Percentiles rank a stretch among this genome's conserved stretches.
Conservation (phyloP, 2,329 filamentous ascomycete species). For the Didymosphaeria variabile region DNA sequence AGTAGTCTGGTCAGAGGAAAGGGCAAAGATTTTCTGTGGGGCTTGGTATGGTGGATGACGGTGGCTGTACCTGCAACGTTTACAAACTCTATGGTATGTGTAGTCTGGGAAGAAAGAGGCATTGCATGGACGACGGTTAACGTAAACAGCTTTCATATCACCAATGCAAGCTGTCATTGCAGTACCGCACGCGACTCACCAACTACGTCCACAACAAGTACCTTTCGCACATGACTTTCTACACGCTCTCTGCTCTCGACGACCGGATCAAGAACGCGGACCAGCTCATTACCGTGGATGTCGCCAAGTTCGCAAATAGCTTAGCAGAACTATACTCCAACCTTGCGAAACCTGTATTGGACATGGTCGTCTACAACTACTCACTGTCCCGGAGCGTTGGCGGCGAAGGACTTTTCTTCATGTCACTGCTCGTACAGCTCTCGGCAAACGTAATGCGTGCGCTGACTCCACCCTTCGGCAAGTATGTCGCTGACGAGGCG, state of each 20-base stretch:
- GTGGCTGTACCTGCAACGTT: slow-evolving; percentile 96
- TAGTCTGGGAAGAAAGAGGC: neutral
- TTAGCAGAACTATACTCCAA: slow-evolving; percentile 96
- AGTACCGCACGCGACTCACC: slow-evolving; percentile 93
- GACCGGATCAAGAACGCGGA: slow-evolving; percentile 99
- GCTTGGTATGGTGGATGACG: slow-evolving; percentile 97
- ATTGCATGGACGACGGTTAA: slow-evolving; percentile 23
- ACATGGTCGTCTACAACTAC: slow-evolving; percentile 97
- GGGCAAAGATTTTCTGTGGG: slow-evolving; percentile 86
- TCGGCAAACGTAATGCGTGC: slow-evolving; percentile 94
- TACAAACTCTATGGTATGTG: slow-evolving; percentile 93
- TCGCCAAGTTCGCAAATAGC: slow-evolving; percentile 95
- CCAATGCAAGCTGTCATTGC: slow-evolving; percentile 90
- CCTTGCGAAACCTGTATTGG: slow-evolving; percentile 89
- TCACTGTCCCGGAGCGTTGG: slow-evolving; percentile 94
- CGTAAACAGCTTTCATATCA: slow-evolving; percentile 83
- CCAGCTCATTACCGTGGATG: slow-evolving; percentile 95
- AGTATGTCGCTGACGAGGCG: slow-evolving; percentile 96
- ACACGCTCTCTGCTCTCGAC: slow-evolving; percentile 92
- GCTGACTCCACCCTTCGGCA: slow-evolving; percentile 93
- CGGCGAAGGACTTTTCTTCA: slow-evolving; percentile 92
- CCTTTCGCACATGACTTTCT: slow-evolving; percentile 96
- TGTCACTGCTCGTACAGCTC: slow-evolving; percentile 91
- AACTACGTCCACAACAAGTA: slow-evolving; percentile 95
- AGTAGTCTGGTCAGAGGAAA: slow-evolving; percentile 91